Conservation (phyloP, 306 rosid genomes). For the Fragaria nilgerrensis region DNA sequence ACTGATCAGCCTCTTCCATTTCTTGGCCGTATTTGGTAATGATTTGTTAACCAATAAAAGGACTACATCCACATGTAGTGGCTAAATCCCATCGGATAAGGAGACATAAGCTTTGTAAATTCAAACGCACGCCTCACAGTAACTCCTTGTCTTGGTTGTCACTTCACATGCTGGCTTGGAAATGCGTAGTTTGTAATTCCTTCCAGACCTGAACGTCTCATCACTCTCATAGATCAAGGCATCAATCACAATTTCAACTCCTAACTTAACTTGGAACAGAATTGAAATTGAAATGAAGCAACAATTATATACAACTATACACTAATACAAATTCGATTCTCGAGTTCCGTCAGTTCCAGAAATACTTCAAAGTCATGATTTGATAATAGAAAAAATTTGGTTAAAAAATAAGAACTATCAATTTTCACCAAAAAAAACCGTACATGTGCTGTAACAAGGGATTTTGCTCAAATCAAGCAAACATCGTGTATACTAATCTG, state of each 20-base stretch:
- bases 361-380: too few relatives aligned
- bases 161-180: background rate
- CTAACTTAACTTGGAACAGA: background rate
- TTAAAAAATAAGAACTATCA: too few relatives aligned
- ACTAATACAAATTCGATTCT: too few relatives aligned
- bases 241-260: background rate
- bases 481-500: too few relatives aligned
- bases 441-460: too few relatives aligned
- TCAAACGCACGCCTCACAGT: background rate
- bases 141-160: background rate
- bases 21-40: background rate
- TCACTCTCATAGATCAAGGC: background rate
- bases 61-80: background rate
- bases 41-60: background rate
- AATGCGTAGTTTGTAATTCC: background rate
- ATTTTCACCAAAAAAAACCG: too few relatives aligned
- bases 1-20: background rate
- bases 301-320: too few relatives aligned
- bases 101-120: background rate
- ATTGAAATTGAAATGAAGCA: too few relatives aligned
- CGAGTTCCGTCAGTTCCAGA: too few relatives aligned
- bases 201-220: background rate
- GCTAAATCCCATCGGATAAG: background rate
- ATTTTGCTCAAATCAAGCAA: too few relatives aligned
- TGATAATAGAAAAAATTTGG: too few relatives aligned